A percentile compares a stretch with the other conserved stretches of the same genome.
Conservation (phyloP, 768 basidiomycete species). For the Mycena chlorophos region DNA sequence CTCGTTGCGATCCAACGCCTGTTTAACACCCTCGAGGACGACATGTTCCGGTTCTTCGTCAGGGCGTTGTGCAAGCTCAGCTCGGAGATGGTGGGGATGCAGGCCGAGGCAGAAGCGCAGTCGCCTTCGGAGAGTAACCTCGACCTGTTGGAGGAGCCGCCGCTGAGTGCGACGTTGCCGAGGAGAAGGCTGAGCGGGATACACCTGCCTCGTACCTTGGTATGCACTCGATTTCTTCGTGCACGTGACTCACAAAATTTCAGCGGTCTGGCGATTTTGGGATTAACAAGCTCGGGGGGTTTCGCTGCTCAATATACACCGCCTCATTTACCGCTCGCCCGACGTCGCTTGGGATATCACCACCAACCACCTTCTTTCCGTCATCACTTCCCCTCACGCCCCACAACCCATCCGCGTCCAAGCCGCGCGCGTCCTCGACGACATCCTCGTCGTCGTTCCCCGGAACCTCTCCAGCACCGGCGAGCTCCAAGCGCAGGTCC, state of each 20-base stretch:
- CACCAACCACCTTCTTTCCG: slow-evolving; percentile 75
- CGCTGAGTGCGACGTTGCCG: slow-evolving; percentile 47
- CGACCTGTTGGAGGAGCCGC: slow-evolving; percentile 41
- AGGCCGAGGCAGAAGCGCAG: slow-evolving; percentile 46
- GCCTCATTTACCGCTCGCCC: slow-evolving; percentile 80
- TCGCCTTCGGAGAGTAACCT: slow-evolving; percentile 34
- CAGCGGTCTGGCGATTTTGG: slow-evolving; percentile 93
- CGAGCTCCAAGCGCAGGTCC: slow-evolving; percentile 68
- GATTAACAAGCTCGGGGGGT: slow-evolving; percentile 85
- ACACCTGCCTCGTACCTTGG: slow-evolving; percentile 75
- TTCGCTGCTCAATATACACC: slow-evolving; percentile 79
- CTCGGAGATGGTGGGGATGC: slow-evolving; percentile 91
- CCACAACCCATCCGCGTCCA: slow-evolving; percentile 83
- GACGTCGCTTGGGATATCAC: slow-evolving; percentile 84
- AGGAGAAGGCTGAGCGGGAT: slow-evolving; percentile 85
- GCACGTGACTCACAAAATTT: slow-evolving; percentile 3
- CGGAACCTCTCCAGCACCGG: slow-evolving; percentile 62
- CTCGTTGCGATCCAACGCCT: slow-evolving; percentile 74
- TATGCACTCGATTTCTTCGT: slow-evolving; percentile 35
- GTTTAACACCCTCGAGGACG: slow-evolving; percentile 85
- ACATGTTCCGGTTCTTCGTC: slow-evolving; percentile 75
- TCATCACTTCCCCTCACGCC: slow-evolving; percentile 68
- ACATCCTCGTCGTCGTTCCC: slow-evolving; percentile 76
- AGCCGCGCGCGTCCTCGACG: slow-evolving; percentile 84
- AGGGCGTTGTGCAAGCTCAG: slow-evolving; percentile 82